Base-by-base conservation (phyloP, 2,329 filamentous ascomycete genomes). In the Fusarium concolor region DNA sequence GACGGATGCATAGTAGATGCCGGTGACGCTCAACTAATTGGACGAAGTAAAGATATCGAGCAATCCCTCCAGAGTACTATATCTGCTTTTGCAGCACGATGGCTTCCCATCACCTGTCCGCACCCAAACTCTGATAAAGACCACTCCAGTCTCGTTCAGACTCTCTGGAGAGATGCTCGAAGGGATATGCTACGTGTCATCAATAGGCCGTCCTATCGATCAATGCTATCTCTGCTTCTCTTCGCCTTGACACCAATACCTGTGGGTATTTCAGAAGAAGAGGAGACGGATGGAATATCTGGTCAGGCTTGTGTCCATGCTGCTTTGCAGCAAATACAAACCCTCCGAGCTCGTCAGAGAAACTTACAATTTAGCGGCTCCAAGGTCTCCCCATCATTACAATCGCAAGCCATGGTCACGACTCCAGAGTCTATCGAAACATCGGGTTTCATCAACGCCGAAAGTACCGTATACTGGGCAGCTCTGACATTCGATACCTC, bases 401-500 rank as follows among this genome's bases (percentile, higher is more conserved):
- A 61, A 17, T 60, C 61, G 2, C 65, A 67, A 17, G 57, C 71
- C 2, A 70, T 72, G 2, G 62, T 68, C 7, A 66, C 74, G 10
- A 74, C 72, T 4, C 71, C 75, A 3, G 65, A 73, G 22, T 72
- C 75, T 0, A 71, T 78, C 3, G 67, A 68, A 10, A 76, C 75
- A 2, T 71, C 74, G 1, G 72, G 74, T 20, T 81, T 80, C 39
- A 74, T 82, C 10, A 74, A 73, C 8, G 71, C 76, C 2, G 80
- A 82, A 62, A 81, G 76, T 52, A 78, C 75, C 12, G 78, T 76
- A 0, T 81, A 81, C 56, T 82, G 80, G 80, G 78, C 78, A 1
- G 80, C 80, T 4, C 55, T 82, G 10, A 80, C 78, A 0, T 82
- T 81, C 29, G 80, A 82, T 37, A 82, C 80, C 0, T 81, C 79